These are phyloP conservation scores for Adenanthera pavonina DNA, from an alignment of 306 rosid species.

Conservation along the genomic window DNA sequence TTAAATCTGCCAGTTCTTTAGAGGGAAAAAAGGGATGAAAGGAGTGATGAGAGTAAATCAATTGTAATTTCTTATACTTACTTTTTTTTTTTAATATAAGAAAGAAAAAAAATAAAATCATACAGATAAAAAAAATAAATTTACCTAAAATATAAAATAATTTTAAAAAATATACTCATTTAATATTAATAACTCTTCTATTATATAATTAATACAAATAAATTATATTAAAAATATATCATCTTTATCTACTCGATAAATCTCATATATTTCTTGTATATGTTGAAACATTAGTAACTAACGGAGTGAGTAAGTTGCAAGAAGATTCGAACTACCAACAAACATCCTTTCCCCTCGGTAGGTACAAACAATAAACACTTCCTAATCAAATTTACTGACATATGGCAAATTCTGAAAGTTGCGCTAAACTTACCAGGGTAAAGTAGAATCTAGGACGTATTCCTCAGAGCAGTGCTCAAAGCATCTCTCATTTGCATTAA, in stretches of 20 bases:
- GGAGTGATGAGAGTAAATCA: not conserved
- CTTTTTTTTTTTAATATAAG: no score
- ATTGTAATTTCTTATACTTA: no score
- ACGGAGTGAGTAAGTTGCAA: not conserved
- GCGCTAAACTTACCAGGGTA: constrained; percentile 70
- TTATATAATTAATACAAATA: no score
- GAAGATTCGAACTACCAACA: constrained; percentile 23
- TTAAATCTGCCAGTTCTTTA: constrained; percentile 3
- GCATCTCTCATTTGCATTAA: constrained; percentile 64
- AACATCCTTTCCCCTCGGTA: constrained; percentile 24
- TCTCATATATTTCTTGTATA: no score
- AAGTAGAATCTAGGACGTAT: constrained; percentile 60
- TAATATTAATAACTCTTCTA: no score
- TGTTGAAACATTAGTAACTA: no score
- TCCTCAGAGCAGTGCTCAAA: constrained; percentile 60
- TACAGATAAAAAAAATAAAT: no score
- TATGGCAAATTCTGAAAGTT: constrained; percentile 18
- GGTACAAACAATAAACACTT: constrained; percentile 26
- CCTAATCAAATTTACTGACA: not conserved
- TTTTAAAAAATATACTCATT: no score
- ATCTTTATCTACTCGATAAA: no score
- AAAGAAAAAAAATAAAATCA: no score
- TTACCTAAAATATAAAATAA: no score
- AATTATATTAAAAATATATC: no score
- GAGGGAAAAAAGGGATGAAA: constrained; percentile 7